Base-by-base conservation (phyloP, 345 rosid species). In the Gossypium stocksii region DNA sequence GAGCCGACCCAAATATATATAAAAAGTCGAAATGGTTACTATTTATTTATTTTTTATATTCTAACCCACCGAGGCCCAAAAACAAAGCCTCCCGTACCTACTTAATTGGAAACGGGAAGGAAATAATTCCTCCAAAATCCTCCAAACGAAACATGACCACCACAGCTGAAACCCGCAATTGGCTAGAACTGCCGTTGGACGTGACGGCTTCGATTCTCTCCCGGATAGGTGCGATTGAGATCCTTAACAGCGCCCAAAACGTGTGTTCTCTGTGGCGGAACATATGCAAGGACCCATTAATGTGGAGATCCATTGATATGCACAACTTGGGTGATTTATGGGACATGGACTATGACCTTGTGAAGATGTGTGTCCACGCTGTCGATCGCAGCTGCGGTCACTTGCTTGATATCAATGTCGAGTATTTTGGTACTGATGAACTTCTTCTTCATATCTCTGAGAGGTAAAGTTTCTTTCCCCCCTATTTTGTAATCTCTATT, bases 311-410 rank as follows among this genome's bases (percentile, higher is more conserved):
- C 27, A 64, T 74, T 56, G 77, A 74, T 9, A 74, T 74, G 77
- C 61, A 16, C 38, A 27, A 74, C 23, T 14, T 3, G 60, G 63
- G 71, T 20, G 51, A 51, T 4, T 2, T 22, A 7, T 48, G 22
- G 54, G 71, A 49, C 41, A 34, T 22, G 71, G 46, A 52, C 12
- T 13, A 29, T 19, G 77, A 63, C 22, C 63, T 34, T 16, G 62
- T 2, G 23, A 53, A 52, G 49, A 51, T 74, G 71, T 74, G 77
- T 59, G 87, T 79, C 68, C 65, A 74, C 52, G 94, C 93, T 4
- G 77, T 90, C 52, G 90, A 90, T 74, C 86, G 85, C 13, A 87
- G 94, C 79, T 53, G 29, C 7, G 93, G 93, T n/a, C 80, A 71
- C 4, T 73, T 87, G 83, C 34, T 79, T 11, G 77, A 76, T 16